A percentile compares a stretch with the other conserved stretches of the same genome.
Conservation (phyloP, 805 yeast species). For the Candida khao-thaluensis region DNA sequence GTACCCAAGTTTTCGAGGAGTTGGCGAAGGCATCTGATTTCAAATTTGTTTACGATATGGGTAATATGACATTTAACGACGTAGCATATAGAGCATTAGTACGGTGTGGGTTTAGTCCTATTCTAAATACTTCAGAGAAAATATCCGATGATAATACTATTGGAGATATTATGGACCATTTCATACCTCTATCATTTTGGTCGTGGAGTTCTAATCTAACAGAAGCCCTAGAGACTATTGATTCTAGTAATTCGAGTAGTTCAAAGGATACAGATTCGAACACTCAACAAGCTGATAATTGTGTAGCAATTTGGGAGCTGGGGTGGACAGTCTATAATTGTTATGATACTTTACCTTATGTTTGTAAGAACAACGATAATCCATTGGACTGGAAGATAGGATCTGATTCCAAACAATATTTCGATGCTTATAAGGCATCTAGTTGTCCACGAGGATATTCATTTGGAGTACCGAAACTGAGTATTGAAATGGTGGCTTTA, state of each 20-base stretch:
- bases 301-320: constrained; percentile 36
- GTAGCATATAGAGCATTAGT: constrained; percentile 38
- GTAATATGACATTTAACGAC: constrained; percentile 36
- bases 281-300: constrained; percentile 32
- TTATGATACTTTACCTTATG: constrained; percentile 47
- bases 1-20: constrained; percentile 12
- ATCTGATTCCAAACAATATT: constrained; percentile 36
- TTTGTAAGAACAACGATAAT: constrained; percentile 50
- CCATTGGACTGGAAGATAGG: constrained; percentile 47
- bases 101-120: constrained; percentile 65
- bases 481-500: constrained; percentile 31
- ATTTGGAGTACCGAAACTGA: constrained; percentile 36
- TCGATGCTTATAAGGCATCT: constrained; percentile 33
- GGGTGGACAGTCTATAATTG: constrained; percentile 76
- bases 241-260: neutral
- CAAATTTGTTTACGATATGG: constrained; percentile 34
- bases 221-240: neutral
- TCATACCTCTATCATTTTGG: constrained; percentile 52
- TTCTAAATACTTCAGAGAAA: constrained; percentile 41
- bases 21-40: constrained; percentile 23
- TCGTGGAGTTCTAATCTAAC: constrained; percentile 55
- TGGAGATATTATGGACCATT: constrained; percentile 24
- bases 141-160: constrained; percentile 16
- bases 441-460: constrained; percentile 35
- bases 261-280: neutral